Percentiles rank a stretch among this genome's conserved stretches.
Conservation (phyloP, 2,329 filamentous ascomycete species). For the Paramyrothecium roridum region DNA sequence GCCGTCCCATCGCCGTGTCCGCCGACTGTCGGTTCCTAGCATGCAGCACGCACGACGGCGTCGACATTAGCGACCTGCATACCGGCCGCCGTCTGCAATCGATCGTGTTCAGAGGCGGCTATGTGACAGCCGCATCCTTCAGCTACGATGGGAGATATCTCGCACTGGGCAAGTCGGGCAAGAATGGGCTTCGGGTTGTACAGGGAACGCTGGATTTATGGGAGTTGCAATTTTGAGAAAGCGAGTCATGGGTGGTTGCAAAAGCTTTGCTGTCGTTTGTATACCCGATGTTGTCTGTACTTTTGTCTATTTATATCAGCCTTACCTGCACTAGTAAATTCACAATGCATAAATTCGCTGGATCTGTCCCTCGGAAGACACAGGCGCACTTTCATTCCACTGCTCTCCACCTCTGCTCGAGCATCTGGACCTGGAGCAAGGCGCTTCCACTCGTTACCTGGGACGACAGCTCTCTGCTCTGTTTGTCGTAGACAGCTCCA, state of each 20-base stretch:
- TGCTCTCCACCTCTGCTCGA: slow-evolving; percentile 30
- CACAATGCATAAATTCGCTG: no score
- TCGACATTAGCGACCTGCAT: slow-evolving; percentile 28
- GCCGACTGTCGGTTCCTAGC: slow-evolving; percentile 29
- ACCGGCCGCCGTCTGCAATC: slow-evolving; percentile 30
- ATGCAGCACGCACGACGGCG: slow-evolving; percentile 30
- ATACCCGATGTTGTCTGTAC: not conserved
- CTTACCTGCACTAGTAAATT: no score
- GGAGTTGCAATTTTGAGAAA: slow-evolving; percentile 11
- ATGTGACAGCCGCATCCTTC: slow-evolving; percentile 28
- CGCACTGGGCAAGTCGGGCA: slow-evolving; percentile 24
- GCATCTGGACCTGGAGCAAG: slow-evolving; percentile 15
- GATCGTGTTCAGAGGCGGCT: slow-evolving; percentile 21
- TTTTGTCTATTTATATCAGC: no score
- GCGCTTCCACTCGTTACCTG: slow-evolving; percentile 7
- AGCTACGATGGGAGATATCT: slow-evolving; percentile 22
- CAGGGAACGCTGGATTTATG: slow-evolving; percentile 23
- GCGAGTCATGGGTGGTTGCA: no score
- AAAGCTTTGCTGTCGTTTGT: not conserved
- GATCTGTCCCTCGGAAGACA: no score
- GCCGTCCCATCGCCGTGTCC: slow-evolving; percentile 32
- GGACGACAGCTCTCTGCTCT: slow-evolving; percentile 17
- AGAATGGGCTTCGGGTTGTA: slow-evolving; percentile 15
- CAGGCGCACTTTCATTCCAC: slow-evolving; percentile 21
- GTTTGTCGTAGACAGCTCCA: slow-evolving; percentile 25